Evolutionary conservation across 805 yeast genomes (phyloP).

Genomic region (Pichia californica): DNA sequence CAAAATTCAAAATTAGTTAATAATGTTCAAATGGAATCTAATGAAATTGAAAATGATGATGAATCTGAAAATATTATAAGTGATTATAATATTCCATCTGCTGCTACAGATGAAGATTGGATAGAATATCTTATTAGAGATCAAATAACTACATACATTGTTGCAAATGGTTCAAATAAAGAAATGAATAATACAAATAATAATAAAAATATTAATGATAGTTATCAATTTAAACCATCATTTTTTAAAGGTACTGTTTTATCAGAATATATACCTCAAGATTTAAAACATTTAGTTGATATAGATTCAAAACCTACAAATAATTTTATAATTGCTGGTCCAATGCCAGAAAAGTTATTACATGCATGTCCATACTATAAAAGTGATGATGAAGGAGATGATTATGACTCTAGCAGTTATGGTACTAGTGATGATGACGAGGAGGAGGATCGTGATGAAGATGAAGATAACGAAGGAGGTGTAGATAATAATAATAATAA

Average conservation of each 20-base stretch:
- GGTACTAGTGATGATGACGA: conserved; percentile 9
- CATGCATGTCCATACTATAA: conserved; percentile 28
- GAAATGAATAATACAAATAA: neutral
- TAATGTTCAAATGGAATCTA: too few species aligned
- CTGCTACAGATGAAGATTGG: conserved; percentile 29
- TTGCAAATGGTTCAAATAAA: conserved; percentile 4
- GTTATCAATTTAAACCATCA: conserved; percentile 15
- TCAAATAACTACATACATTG: conserved; percentile 11
- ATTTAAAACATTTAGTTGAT: conserved; percentile 15
- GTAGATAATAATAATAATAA: neutral
- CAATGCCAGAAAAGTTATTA: conserved; percentile 29
- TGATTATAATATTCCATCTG: conserved; percentile 12
- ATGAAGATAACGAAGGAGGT: conserved; percentile 1
- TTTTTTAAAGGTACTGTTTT: conserved; percentile 24
- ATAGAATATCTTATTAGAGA: conserved; percentile 26
- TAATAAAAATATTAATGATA: neutral
- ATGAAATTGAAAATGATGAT: conserved; percentile 1
- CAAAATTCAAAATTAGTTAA: too few species aligned
- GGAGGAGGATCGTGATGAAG: conserved; percentile 4
- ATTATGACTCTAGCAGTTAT: conserved; percentile 1
- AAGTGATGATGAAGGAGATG: conserved; percentile 20
- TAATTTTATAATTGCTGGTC: conserved; percentile 30
- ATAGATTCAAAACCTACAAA: conserved; percentile 15
- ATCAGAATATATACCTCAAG: conserved; percentile 23
- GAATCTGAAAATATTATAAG: conserved; percentile 4